A percentile compares a stretch with the other conserved stretches of the same genome.
phyloP scores from a whole-genome alignment of 768 basidiomycete genomes.

The Lentinula sp. region DNA sequence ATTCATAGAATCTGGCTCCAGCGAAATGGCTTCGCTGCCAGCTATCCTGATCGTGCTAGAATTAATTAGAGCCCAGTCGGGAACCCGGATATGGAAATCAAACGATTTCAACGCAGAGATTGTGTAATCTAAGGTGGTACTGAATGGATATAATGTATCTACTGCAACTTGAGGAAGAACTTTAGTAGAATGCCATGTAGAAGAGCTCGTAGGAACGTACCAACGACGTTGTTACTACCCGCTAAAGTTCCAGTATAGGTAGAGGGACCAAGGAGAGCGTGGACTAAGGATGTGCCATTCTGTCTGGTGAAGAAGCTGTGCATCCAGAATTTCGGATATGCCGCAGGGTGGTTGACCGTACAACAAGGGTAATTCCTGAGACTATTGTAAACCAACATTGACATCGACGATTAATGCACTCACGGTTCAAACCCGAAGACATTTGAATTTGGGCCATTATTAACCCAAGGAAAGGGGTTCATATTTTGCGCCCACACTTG shows the following conservation, averaged over 20 bases:
- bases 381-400: neutral
- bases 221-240: constrained; percentile 24
- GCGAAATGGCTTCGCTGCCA: constrained; percentile 10
- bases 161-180: constrained; percentile 20
- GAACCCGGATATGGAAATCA: constrained; percentile 31
- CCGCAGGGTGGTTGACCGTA: constrained; percentile 36
- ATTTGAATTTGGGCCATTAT: constrained; percentile 32
- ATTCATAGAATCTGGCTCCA: constrained; percentile 23
- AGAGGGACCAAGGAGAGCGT: constrained; percentile 32
- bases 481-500: constrained; percentile 36
- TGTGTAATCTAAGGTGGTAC: constrained; percentile 28
- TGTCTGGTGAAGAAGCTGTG: constrained; percentile 30
- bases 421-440: constrained; percentile 39
- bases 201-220: constrained; percentile 11
- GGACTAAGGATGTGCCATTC: constrained; percentile 23
- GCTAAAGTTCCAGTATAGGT: constrained; percentile 29
- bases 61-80: constrained; percentile 29
- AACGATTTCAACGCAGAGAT: constrained; percentile 26
- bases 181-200: neutral
- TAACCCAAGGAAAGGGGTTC: constrained; percentile 30
- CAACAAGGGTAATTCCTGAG: constrained; percentile 37
- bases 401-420: neutral
- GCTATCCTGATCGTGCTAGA: constrained; percentile 29
- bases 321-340: constrained; percentile 37
- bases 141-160: constrained; percentile 34